Conservation (phyloP, 2,329 filamentous ascomycete genomes). For the Venturiaceae sp. region DNA sequence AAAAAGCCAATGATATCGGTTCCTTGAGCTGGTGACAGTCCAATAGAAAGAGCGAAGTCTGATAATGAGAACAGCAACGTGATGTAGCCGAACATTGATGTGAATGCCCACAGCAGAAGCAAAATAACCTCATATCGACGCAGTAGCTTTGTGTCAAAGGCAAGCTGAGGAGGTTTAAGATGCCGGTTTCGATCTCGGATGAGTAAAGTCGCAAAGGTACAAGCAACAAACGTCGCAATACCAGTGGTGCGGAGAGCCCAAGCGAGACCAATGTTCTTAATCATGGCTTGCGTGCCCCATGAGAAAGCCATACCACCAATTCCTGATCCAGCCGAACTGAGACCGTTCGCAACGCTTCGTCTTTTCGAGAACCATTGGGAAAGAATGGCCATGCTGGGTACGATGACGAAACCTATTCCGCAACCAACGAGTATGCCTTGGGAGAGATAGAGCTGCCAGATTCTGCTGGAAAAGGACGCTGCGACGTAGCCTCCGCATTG, state of each 20-base stretch:
- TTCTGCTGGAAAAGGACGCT: slow-evolving; percentile 25
- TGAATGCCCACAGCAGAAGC: slow-evolving; percentile 32
- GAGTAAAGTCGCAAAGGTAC: slow-evolving; percentile 18
- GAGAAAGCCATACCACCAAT: slow-evolving; percentile 28
- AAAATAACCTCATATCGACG: slow-evolving; percentile 25
- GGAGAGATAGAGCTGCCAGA: slow-evolving; percentile 31
- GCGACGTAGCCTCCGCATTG: slow-evolving; percentile 24
- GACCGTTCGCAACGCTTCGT: slow-evolving; percentile 30
- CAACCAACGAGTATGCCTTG: slow-evolving; percentile 31
- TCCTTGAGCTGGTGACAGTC: slow-evolving; percentile 28
- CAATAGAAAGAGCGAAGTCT: slow-evolving; percentile 35
- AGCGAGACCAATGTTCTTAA: slow-evolving; percentile 21
- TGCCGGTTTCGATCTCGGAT: slow-evolving; percentile 24
- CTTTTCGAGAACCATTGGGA: slow-evolving; percentile 32
- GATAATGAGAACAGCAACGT: slow-evolving; percentile 37
- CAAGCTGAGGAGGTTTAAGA: slow-evolving; percentile 22
- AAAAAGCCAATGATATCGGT: slow-evolving; percentile 31
- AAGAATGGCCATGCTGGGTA: slow-evolving; percentile 26
- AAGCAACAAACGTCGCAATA: slow-evolving; percentile 20
- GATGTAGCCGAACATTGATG: slow-evolving; percentile 39
- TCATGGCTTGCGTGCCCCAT: slow-evolving; percentile 21
- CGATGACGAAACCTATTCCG: slow-evolving; percentile 31
- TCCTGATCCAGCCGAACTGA: slow-evolving; percentile 29
- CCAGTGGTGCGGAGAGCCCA: slow-evolving; percentile 34
- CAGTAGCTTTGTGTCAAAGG: slow-evolving; percentile 26